Base-by-base conservation (phyloP, 2,329 filamentous ascomycete genomes). In the Metarhizium album region DNA sequence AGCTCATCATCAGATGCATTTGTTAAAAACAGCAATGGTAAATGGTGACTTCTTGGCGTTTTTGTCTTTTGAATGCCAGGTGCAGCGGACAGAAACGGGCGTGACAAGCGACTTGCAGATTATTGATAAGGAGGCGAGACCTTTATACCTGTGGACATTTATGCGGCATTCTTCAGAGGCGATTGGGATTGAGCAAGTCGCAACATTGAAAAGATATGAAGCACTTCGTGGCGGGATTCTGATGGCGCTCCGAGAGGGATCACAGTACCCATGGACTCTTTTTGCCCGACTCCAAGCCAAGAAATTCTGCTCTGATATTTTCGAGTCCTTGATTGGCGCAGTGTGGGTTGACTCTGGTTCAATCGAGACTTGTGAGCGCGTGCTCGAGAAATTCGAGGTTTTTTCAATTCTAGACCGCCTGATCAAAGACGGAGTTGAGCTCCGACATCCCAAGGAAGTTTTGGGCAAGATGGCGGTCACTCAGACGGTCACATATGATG, bases 11-110 rank as follows among this genome's bases (percentile, higher is more conserved):
- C 69, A 78, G n/a, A 87, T 97, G 80, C 89, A 95, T 58, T 70
- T 82, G 2, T 70, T 91, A 51, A 84, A 87, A 52, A 82, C 85
- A 1, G 84, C 87, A 0, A 71, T 90, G 46, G 89, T 87, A 35
- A 96, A 95, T 57, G 84, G 79, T 0, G 79, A 89, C 53, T 85
- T 95, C 52, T 77, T 97, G 0, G 84, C 84, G 0, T 95, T 90
- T 59, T 66, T 87, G 8, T 80, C 82, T 57, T 81, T 95, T 70
- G 74, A 66, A 8, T 55, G 61, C 27, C 52, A 53, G 0, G 53
- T 65, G 4, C 52, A 48, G 2, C 57, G 59, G 35, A 55, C 56
- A 0, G 61, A 65, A 20, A 50, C 57, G 1, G 48, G 56, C 1
- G 51, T 59, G 18, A 53, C 54, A 13, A 31, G 55, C 0, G 50